These are phyloP conservation scores for Immersiella caudata DNA, from an alignment of 495 filamentous ascomycete genomes.

Conservation along the genomic window DNA sequence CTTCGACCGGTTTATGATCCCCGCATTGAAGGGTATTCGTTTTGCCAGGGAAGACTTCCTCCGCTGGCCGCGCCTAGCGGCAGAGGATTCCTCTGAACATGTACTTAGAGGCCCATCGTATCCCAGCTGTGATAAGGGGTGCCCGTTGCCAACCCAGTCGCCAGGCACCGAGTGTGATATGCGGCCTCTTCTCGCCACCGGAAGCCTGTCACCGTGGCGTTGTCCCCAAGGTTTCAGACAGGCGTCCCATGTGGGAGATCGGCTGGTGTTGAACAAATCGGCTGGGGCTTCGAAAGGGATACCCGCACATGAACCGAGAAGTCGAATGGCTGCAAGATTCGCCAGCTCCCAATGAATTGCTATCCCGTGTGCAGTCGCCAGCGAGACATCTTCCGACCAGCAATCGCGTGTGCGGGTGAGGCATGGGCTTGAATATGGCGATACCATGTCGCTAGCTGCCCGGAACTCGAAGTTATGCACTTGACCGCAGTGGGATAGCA, in stretches of 20 bases:
- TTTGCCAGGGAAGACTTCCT: not conserved
- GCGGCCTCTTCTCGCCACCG: not conserved
- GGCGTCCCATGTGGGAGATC: not conserved
- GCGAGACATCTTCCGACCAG: not conserved
- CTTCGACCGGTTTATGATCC: not conserved
- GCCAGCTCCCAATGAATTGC: conserved; percentile 1
- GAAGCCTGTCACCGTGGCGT: not conserved
- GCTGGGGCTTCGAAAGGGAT: not conserved
- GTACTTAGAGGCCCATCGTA: conserved; percentile 13
- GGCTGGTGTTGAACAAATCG: not conserved
- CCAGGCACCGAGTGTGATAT: not conserved
- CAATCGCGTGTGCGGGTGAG: not conserved
- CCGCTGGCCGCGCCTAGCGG: not conserved
- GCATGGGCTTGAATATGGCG: not conserved
- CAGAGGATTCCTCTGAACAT: conserved; percentile 4
- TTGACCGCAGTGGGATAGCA: no score
- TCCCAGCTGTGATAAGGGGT: not conserved
- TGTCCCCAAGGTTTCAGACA: not conserved
- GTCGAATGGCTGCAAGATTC: conserved; percentile 12
- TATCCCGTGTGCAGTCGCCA: not conserved
- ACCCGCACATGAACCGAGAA: not conserved
- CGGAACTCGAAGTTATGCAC: no score
- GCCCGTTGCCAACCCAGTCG: not conserved
- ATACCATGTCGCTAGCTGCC: not conserved
- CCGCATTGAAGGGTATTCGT: not conserved